Evolutionary conservation across 1,284 basidiomycete species (phyloP).

Genomic region (Mycena citricolor): DNA sequence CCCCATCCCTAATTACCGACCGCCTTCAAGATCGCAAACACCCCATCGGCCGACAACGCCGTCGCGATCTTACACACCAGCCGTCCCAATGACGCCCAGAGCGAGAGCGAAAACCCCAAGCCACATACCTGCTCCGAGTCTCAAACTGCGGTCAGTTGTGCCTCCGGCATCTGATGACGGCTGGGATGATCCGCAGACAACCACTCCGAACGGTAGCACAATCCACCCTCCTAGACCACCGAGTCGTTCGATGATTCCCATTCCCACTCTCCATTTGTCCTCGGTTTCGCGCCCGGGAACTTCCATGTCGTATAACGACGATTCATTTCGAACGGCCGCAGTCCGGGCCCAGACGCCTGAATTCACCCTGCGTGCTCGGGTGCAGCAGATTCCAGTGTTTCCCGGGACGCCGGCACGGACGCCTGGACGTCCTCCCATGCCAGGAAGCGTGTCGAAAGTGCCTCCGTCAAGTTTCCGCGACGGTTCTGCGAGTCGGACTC

Average conservation of each 20-base stretch:
- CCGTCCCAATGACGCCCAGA: slow-evolving; percentile 49
- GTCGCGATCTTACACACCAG: slow-evolving; percentile 38
- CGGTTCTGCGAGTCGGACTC: slow-evolving; percentile 47
- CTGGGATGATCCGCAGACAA: slow-evolving; percentile 40
- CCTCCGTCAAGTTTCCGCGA: slow-evolving; percentile 80
- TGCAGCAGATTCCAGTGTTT: slow-evolving; percentile 55
- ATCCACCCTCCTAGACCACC: slow-evolving; percentile 68
- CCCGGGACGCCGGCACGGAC: slow-evolving; percentile 38
- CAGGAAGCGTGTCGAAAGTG: slow-evolving; percentile 34
- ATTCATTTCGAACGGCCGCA: slow-evolving; percentile 48
- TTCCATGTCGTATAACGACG: slow-evolving; percentile 65
- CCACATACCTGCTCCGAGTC: slow-evolving; percentile 64
- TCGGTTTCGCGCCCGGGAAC: slow-evolving; percentile 69
- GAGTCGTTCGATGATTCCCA: slow-evolving; percentile 78
- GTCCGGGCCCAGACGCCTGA: slow-evolving; percentile 70
- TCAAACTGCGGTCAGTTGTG: slow-evolving; percentile 48
- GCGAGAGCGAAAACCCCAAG: slow-evolving; percentile 74
- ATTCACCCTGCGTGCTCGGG: slow-evolving; percentile 52
- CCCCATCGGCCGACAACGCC: slow-evolving; percentile 42
- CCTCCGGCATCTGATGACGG: slow-evolving; percentile 44
- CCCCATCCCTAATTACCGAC: slow-evolving; percentile 26
- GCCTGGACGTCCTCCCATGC: slow-evolving; percentile 41
- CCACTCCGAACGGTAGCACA: slow-evolving; percentile 33
- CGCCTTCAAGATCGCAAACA: slow-evolving; percentile 22
- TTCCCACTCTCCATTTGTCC: slow-evolving; percentile 69